Base-by-base conservation (phyloP, 345 rosid genomes). In the Citropsis articulata region DNA sequence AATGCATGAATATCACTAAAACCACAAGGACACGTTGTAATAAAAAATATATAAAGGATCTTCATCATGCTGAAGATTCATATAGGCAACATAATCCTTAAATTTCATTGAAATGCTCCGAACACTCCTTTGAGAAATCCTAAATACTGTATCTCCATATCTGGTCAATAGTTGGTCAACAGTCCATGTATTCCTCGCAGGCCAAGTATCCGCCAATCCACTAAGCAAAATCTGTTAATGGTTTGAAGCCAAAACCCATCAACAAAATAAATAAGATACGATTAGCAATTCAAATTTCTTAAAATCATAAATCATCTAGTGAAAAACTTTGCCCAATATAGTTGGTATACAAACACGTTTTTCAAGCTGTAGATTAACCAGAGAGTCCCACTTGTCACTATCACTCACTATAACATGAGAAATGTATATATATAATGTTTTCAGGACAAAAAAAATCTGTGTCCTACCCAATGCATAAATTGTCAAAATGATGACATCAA, bases 31-130 rank as follows among this genome's bases (percentile, higher is more conserved):
- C 81, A 93, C 99, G 92, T 90, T 92, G 75, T 91, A 94, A 85
- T 95, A 97, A 76, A 95, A 95, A 73, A 95, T 91, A 82, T 95
- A 95, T 33, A 95, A 85, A 30, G 99, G 99, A 86, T 95, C 98
- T 86, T 95, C 99, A 84, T 95, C 99, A 81, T 85, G 91, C 86
- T 95, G 99, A 78, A 76, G 28, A 65, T 90, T 88, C 84, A 84
- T 89, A 82, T 95, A 95, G 2, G 94, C 84, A 68, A 91, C 86
- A 80, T 95, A 95, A 87, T 93, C 98, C 85, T 85, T 92, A 69
- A 93, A 87, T 80, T 90, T 88, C 94, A 95, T 93, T 40, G 87
- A 84, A 33, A 92, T 63, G 73, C 87, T 92, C 65, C 69, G 73
- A 18, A 90, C 81, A 84, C 93, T 89, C 87, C 90, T 90, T 84